Evolutionary conservation across 495 filamentous ascomycete genomes (phyloP).

Genomic region (Corynascus novoguineensis): DNA sequence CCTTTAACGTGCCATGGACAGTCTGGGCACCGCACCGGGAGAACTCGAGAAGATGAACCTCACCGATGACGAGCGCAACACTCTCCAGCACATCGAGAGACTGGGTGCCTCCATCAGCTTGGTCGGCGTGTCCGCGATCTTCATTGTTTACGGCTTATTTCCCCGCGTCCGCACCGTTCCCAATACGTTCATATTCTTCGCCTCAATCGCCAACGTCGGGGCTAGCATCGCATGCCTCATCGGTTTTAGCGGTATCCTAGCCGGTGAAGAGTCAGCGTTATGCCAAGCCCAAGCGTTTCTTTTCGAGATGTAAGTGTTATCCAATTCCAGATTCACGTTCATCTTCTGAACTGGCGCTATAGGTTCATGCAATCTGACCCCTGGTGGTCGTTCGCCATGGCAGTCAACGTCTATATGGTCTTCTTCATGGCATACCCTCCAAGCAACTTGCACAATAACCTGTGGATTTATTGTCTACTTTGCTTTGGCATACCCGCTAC

Average conservation of each 20-base stretch:
- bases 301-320: conserved; percentile 54
- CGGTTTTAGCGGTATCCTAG: conserved; percentile 47
- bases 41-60: conserved; percentile 31
- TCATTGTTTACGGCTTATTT: conserved; percentile 60
- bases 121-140: conserved; percentile 60
- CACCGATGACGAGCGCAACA: conserved; percentile 24
- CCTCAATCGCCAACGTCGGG: conserved; percentile 74
- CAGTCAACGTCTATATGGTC: conserved; percentile 77
- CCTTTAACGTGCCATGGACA: conserved; percentile 18
- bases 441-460: conserved; percentile 56
- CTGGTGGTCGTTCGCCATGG: conserved; percentile 68
- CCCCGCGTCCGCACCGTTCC: conserved; percentile 65
- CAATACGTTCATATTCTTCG: conserved; percentile 77
- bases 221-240: conserved; percentile 74
- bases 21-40: conserved; percentile 14
- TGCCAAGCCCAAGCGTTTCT: conserved; percentile 76
- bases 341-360: conserved; percentile 3
- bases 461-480: conserved; percentile 61
- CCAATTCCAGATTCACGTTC: conserved; percentile 26
- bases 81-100: conserved; percentile 41
- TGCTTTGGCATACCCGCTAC: conserved; percentile 75
- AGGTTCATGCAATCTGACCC: conserved; percentile 57
- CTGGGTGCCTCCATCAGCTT: conserved; percentile 56
- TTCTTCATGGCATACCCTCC: conserved; percentile 71
- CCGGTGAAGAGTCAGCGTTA: conserved; percentile 48